Conservation (phyloP, 2,329 filamentous ascomycete genomes). For the Epichloe typhina region DNA sequence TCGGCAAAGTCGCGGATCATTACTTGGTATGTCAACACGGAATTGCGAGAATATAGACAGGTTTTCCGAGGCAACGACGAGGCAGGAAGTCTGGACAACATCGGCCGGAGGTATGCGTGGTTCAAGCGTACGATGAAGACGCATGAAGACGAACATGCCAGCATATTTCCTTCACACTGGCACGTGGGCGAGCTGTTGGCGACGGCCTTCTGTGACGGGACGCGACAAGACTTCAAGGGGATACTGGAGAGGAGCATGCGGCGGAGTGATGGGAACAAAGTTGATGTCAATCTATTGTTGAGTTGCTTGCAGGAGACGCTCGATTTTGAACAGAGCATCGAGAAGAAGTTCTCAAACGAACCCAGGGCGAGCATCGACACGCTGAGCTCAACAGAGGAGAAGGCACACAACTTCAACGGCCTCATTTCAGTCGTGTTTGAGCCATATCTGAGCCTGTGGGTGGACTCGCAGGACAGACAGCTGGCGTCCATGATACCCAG, state of each 20-base stretch:
- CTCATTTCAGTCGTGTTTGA: slow-evolving; percentile 95
- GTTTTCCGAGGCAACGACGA: slow-evolving; percentile 95
- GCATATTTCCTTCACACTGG: slow-evolving; percentile 80
- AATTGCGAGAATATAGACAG: slow-evolving; percentile 86
- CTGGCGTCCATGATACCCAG: slow-evolving; percentile 72
- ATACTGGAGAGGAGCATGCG: slow-evolving; percentile 84
- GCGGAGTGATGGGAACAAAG: slow-evolving; percentile 57
- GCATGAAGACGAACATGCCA: slow-evolving; percentile 84
- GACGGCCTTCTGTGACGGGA: slow-evolving; percentile 89
- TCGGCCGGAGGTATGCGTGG: slow-evolving; percentile 88
- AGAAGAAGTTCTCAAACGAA: slow-evolving; percentile 65
- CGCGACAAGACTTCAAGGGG: slow-evolving; percentile 85
- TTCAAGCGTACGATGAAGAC: slow-evolving; percentile 91
- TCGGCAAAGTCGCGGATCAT: slow-evolving; percentile 68
- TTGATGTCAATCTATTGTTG: slow-evolving; percentile 81
- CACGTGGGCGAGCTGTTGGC: slow-evolving; percentile 80
- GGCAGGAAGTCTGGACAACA: slow-evolving; percentile 91
- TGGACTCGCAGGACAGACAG: slow-evolving; percentile 88
- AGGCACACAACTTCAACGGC: slow-evolving; percentile 67
- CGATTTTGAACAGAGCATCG: slow-evolving; percentile 88
- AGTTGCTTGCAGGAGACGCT: slow-evolving; percentile 89
- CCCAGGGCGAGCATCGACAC: slow-evolving; percentile 80
- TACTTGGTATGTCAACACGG: slow-evolving; percentile 97
- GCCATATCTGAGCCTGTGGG: slow-evolving; percentile 92
- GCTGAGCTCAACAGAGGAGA: slow-evolving; percentile 64